phyloP scores from a whole-genome alignment of 2,329 filamentous ascomycete species.

The Cytospora piceicola region DNA sequence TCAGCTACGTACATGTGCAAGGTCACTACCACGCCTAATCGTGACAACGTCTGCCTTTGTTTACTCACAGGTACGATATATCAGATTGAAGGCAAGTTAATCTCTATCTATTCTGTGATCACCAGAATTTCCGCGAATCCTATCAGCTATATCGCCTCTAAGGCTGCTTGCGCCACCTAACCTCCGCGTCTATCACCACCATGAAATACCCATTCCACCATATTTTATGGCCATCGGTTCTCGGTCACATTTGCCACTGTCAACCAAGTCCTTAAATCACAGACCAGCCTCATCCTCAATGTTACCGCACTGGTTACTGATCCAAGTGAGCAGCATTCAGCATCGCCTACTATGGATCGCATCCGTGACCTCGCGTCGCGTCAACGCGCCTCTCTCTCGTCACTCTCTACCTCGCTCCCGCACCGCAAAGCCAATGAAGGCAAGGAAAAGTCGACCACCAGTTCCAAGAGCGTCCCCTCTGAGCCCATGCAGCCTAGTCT shows the following conservation, averaged over 20 bases:
- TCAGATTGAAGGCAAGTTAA: background rate
- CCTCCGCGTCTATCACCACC: background rate
- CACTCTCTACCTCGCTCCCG: slow-evolving; percentile 6
- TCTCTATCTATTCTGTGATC: background rate
- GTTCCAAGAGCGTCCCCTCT: background rate
- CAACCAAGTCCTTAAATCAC: background rate
- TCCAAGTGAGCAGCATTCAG: background rate
- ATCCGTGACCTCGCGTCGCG: slow-evolving; percentile 15
- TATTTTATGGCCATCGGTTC: background rate
- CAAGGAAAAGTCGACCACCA: background rate
- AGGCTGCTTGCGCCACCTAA: background rate
- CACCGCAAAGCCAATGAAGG: background rate
- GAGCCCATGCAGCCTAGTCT: background rate
- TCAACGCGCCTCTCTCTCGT: background rate
- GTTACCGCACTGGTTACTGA: slow-evolving; percentile 13
- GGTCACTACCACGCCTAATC: background rate
- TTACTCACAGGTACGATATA: background rate
- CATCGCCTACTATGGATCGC: slow-evolving; percentile 9
- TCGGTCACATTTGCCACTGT: background rate
- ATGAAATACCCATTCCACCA: background rate
- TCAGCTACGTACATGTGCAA: background rate
- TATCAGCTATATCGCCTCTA: background rate
- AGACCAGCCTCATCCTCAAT: background rate
- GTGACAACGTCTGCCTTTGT: background rate
- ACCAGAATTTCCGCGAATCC: background rate